phyloP scores from a whole-genome alignment of 257 asterid species.

The Datura wrightii region DNA sequence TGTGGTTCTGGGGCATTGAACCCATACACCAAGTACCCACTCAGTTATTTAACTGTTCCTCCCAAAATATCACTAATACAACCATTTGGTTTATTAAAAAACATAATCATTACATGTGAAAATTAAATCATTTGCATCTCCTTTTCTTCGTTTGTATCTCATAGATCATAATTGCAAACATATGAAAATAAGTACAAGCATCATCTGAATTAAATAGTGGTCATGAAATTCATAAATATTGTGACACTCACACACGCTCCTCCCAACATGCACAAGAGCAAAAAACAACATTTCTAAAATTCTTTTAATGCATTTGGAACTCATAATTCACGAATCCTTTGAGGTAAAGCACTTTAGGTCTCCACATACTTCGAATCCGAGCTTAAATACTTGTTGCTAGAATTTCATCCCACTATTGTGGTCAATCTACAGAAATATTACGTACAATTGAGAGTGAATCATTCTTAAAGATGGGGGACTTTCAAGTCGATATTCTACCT shows the following conservation, averaged over 20 bases:
- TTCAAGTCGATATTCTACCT: neutral
- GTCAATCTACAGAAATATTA: neutral
- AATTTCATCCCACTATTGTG: neutral
- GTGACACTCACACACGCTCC: neutral
- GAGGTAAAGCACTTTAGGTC: neutral
- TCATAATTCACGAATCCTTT: neutral
- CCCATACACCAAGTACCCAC: no score
- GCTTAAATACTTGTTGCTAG: neutral
- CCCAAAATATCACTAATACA: constrained; percentile 5
- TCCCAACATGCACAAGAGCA: neutral
- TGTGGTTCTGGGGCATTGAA: neutral
- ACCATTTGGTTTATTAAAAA: neutral
- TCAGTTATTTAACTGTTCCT: no score
- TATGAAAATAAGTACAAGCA: constrained; percentile 18
- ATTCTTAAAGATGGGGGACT: neutral
- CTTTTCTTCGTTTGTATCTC: neutral
- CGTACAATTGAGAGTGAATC: neutral
- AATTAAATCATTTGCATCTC: constrained; percentile 8
- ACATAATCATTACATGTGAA: neutral
- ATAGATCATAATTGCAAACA: neutral
- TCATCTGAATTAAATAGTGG: neutral
- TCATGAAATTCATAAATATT: neutral
- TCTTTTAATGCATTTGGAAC: constrained; percentile 5
- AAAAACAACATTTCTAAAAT: neutral
- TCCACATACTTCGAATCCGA: neutral